phyloP scores from a whole-genome alignment of 2,329 filamentous ascomycete genomes.

The Trichoderma oligosporum region DNA sequence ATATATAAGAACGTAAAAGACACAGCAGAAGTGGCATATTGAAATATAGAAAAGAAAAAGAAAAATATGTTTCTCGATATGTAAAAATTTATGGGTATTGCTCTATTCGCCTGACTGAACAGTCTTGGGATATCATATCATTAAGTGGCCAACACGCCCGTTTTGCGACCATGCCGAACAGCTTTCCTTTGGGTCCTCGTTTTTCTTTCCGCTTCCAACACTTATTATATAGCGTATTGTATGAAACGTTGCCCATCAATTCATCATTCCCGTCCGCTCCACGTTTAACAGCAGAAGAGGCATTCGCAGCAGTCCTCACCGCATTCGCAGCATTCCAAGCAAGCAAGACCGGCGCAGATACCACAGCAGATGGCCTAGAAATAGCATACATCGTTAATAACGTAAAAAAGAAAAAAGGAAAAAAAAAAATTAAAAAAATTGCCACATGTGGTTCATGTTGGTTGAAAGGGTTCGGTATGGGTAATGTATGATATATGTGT shows the following conservation, averaged over 20 bases:
- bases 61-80: constrained; percentile 9
- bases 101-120: constrained; percentile 17
- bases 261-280: neutral
- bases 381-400: neutral
- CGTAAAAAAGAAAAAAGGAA: neutral
- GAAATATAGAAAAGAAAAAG: neutral
- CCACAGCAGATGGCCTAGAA: constrained; percentile 39
- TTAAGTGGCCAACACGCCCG: constrained; percentile 7
- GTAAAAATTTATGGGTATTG: constrained; percentile 17
- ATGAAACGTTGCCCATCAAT: no score
- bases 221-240: no score
- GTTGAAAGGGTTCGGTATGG: no score
- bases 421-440: no score
- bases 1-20: neutral
- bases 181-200: no score
- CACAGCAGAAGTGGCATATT: neutral
- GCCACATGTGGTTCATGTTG: no score
- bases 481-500: neutral
- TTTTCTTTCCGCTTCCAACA: neutral
- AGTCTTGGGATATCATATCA: constrained; percentile 19
- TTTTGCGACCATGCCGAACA: neutral
- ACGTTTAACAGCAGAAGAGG: constrained; percentile 28
- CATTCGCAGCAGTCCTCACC: constrained; percentile 31
- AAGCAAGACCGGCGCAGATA: constrained; percentile 39
- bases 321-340: constrained; percentile 41